These are phyloP conservation scores for Neotropicomus parvogracilis DNA, from an alignment of 1,284 basidiomycete species.

Conservation along the genomic window DNA sequence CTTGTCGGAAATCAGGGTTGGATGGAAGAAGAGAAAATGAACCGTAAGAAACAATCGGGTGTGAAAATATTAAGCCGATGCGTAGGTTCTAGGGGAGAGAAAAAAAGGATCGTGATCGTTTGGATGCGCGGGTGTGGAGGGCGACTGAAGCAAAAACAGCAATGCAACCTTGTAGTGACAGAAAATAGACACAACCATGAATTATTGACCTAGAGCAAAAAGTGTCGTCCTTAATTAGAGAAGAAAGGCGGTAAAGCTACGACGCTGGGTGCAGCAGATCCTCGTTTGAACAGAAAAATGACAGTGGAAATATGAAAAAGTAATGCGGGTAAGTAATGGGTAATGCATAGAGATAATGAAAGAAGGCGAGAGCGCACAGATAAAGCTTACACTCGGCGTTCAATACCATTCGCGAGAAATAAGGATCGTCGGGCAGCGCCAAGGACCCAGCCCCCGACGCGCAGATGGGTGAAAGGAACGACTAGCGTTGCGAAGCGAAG, in stretches of 20 bases:
- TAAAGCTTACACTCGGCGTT: slow-evolving; percentile 19
- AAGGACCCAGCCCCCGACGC: slow-evolving; percentile 27
- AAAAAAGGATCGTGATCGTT: slow-evolving; percentile 24
- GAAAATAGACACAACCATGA: slow-evolving; percentile 23
- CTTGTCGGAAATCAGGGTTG: slow-evolving; percentile 6
- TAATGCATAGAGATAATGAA: slow-evolving; percentile 33
- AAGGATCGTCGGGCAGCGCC: slow-evolving; percentile 11
- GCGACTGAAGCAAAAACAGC: slow-evolving; percentile 26
- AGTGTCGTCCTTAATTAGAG: slow-evolving; percentile 27
- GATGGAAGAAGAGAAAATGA: background rate
- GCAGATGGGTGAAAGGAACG: background rate
- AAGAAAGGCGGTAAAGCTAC: slow-evolving; percentile 10
- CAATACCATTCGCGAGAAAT: slow-evolving; percentile 21
- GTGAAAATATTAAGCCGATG: slow-evolving; percentile 24
- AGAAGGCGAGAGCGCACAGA: slow-evolving; percentile 5
- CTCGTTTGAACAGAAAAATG: slow-evolving; percentile 7
- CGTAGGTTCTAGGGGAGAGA: slow-evolving; percentile 18
- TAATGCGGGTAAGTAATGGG: slow-evolving; percentile 17
- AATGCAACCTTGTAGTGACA: slow-evolving; percentile 30
- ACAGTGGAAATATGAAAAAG: slow-evolving; percentile 10
- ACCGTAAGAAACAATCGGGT: slow-evolving; percentile 11
- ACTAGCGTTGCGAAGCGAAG: slow-evolving; percentile 56
- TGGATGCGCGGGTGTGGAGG: slow-evolving; percentile 15
- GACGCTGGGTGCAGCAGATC: slow-evolving; percentile 27
- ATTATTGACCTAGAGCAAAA: slow-evolving; percentile 28